Evolutionary conservation across 352 stramenopile genomes (phyloP).

Genomic region (Pythium rhizo-oryzae): DNA sequence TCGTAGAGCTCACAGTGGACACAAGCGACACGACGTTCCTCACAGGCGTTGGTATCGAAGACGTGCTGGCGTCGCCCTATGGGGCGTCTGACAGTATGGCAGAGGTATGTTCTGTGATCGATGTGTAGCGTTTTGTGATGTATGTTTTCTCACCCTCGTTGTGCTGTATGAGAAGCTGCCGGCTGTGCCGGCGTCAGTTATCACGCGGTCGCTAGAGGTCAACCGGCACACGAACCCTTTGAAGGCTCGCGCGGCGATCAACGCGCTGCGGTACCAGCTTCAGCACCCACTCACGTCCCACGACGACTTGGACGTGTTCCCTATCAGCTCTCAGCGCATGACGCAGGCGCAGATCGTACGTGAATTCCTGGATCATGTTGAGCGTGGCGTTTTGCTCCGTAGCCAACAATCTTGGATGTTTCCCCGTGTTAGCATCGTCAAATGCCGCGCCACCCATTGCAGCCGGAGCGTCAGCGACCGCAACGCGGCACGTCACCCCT

Average conservation of each 20-base stretch:
- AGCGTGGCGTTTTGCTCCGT: no score
- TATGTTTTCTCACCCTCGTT: neutral
- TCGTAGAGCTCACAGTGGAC: slow-evolving; percentile 33
- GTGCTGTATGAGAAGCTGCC: slow-evolving; percentile 35
- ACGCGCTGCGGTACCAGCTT: slow-evolving; percentile 75
- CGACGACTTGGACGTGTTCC: slow-evolving; percentile 65
- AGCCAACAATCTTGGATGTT: neutral
- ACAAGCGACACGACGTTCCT: slow-evolving; percentile 73
- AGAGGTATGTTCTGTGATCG: slow-evolving; percentile 35
- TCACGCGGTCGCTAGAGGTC: slow-evolving; percentile 51
- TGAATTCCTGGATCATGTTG: neutral
- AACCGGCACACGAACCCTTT: slow-evolving; percentile 36
- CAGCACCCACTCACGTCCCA: slow-evolving; percentile 80
- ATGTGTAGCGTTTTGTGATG: neutral
- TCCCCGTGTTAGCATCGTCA: slow-evolving; percentile 44
- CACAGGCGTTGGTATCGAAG: slow-evolving; percentile 74
- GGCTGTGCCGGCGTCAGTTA: slow-evolving; percentile 52
- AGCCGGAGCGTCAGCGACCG: slow-evolving; percentile 13
- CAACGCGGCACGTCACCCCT: slow-evolving; percentile 3
- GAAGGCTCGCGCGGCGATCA: slow-evolving; percentile 62
- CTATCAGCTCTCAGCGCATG: slow-evolving; percentile 44
- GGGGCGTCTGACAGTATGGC: slow-evolving; percentile 2
- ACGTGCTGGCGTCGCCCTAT: slow-evolving; percentile 34
- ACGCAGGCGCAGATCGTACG: slow-evolving; percentile 58
- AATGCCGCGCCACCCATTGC: slow-evolving; percentile 38